Base-by-base conservation (phyloP, 1,284 basidiomycete species). In the Singerocomus inundabilis region DNA sequence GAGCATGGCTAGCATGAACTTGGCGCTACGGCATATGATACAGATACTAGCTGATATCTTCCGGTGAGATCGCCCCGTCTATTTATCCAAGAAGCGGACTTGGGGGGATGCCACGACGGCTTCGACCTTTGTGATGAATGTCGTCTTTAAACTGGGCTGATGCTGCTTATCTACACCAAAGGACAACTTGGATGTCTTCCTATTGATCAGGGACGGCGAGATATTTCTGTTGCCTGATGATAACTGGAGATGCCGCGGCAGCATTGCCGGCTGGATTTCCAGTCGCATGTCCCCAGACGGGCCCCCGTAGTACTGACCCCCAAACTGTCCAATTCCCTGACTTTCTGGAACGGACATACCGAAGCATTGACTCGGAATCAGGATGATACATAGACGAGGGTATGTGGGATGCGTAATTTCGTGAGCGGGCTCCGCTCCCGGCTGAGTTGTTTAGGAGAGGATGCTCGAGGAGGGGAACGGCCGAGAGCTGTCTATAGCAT, bases 1-100 rank as follows among this genome's bases (percentile, higher is more conserved):
- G 29, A 64, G 46, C 39, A 66, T 43, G 38, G 66, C 63, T 6
- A 68, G 57, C 1, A 60, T 68, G 46, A 66, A 64, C 25, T 60
- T 40, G 9, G 62, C 62, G 0, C 52, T 30, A 18, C 52, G 55
- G n/a, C 62, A 66, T 66, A 26, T 60, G 57, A 53, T 62, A 63
- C 5, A 68, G 11, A 37, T 66, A 63, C 16, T 52, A 26, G 46
- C 54, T 52, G 30, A 53, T 24, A 26, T 56, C 54, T 10, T 49
- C 32, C 2, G 33, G 39, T 12, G 40, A 10, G 8, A 12, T 41
- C 9, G 35, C 15, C 36, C 15, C 9, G 18, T 48, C 37, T 21
- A 55, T 16, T 30, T 49, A 59, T 52, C 65, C 64, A 66, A 32
- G 64, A 66, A 2, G 64, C 63, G 0, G 49, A 34, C 16, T 46